These are phyloP conservation scores for Penicillium sp. DNA, from an alignment of 2,329 filamentous ascomycete genomes.

Conservation along the genomic window DNA sequence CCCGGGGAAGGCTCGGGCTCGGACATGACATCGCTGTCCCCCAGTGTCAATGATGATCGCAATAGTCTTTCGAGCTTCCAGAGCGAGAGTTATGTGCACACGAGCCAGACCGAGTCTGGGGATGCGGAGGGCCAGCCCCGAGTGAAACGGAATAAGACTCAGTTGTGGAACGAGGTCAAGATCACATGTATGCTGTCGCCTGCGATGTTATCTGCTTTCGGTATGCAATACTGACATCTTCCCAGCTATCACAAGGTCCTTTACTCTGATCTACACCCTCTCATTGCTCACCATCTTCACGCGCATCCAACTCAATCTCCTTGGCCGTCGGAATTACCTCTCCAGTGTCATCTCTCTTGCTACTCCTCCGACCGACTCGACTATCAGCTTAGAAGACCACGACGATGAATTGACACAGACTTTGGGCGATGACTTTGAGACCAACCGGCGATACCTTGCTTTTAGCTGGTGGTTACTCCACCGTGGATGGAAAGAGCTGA, in stretches of 20 bases:
- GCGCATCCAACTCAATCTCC: constrained; percentile 90
- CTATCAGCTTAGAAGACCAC: constrained; percentile 86
- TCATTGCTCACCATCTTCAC: constrained; percentile 86
- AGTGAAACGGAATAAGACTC: constrained; percentile 75
- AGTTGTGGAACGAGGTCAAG: constrained; percentile 96
- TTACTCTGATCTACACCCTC: constrained; percentile 87
- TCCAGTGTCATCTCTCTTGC: constrained; percentile 91
- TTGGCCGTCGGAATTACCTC: constrained; percentile 90
- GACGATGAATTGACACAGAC: constrained; percentile 84
- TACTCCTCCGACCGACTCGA: constrained; percentile 64
- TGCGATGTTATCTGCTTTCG: neutral
- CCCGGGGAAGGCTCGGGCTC: constrained; percentile 53
- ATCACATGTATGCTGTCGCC: constrained; percentile 65
- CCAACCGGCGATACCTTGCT: constrained; percentile 87
- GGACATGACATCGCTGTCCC: constrained; percentile 53
- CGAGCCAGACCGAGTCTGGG: constrained; percentile 65
- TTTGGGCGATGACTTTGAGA: constrained; percentile 91
- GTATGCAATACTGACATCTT: neutral
- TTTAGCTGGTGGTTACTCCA: constrained; percentile 99
- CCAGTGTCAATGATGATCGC: constrained; percentile 76
- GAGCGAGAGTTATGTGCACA: constrained; percentile 77
- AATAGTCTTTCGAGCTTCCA: constrained; percentile 69
- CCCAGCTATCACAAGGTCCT: constrained; percentile 78
- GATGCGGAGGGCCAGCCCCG: constrained; percentile 44
- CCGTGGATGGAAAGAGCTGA: constrained; percentile 76